Conservation (phyloP, 768 basidiomycete species). For the Hortiboletus campestris region DNA sequence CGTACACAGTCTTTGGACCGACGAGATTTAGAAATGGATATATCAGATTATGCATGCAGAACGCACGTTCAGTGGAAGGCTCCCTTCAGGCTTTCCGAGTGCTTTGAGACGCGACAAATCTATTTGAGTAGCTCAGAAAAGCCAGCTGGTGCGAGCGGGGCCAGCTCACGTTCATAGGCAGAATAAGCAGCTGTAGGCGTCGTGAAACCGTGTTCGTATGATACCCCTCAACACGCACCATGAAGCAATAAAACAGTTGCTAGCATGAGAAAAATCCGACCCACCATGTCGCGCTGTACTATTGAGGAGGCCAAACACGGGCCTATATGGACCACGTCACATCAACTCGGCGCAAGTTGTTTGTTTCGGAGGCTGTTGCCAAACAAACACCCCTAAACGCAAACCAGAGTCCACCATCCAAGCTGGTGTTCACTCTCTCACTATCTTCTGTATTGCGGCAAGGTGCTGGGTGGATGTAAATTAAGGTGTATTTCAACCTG, state of each 20-base stretch:
- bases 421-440: not conserved
- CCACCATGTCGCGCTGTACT: constrained; percentile 38
- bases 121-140: constrained; percentile 28
- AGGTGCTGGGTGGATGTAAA: too few relatives aligned
- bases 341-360: not conserved
- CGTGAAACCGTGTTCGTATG: not conserved
- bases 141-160: constrained; percentile 18
- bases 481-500: too few relatives aligned
- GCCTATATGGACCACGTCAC: not conserved
- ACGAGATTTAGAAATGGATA: not conserved
- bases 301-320: not conserved
- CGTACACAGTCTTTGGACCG: constrained; percentile 56
- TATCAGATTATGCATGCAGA: not conserved
- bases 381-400: constrained; percentile 8
- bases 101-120: constrained; percentile 78
- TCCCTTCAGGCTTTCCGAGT: constrained; percentile 65
- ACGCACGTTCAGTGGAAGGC: constrained; percentile 62
- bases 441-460: not conserved
- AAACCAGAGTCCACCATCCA: too few relatives aligned
- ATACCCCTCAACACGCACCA: constrained; percentile 35
- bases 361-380: constrained; percentile 7
- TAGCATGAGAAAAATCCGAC: constrained; percentile 44
- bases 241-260: constrained; percentile 53
- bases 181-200: constrained; percentile 65
- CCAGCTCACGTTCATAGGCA: constrained; percentile 68